Base-by-base conservation (phyloP, 352 stramenopile species). In the Aphanomyces invadans region DNA sequence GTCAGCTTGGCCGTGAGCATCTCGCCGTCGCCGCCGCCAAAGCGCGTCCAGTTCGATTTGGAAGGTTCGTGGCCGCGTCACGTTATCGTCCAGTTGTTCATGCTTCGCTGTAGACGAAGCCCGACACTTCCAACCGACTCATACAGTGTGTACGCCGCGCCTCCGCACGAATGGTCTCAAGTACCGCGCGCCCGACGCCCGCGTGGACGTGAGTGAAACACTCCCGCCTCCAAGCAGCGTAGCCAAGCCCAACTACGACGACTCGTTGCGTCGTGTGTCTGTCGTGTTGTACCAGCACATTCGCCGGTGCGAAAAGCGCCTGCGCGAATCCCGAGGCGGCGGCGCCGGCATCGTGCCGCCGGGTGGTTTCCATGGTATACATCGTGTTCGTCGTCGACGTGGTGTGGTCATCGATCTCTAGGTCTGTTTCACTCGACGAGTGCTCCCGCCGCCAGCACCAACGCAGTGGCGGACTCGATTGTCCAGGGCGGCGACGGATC, bases 281-380 rank as follows among this genome's bases (percentile, higher is more conserved):
- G 87, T 96, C 64, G 88, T 96, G 45, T 68, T 96, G 45, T 95
- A 95, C 67, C 88, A 95, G 69, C 88, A 96, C 67, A 83, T 96
- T 38, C 74, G 85, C 60, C 82, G 86, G 48, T 92, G 87, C 68
- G 86, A 95, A 72, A 91, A 92, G 73, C 82, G 82, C 29, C 52
- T 80, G 56, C 74, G 80, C 4, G 85, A 95, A 38, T 57, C 49
- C 12, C 29, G 36, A 57, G 12, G 25, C 25, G 29, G 19, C 17
- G 36, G 36, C 25, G 29, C 21, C 17, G n/a, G n/a, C n/a, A n/a
- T n/a, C n/a, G 7, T 26, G 17, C 36, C 36, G 25, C 17, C 51
- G 45, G 52, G 10, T 62, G 56, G 55, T 12, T 57, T 38, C 29
- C 4, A 28, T 57, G 29, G 49, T 38, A 32, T n/a, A 28, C 28